Percentiles rank a stretch among this genome's conserved stretches.
Conservation (phyloP, 108 stramenopile genomes). For the Cyclotella cryptica region DNA sequence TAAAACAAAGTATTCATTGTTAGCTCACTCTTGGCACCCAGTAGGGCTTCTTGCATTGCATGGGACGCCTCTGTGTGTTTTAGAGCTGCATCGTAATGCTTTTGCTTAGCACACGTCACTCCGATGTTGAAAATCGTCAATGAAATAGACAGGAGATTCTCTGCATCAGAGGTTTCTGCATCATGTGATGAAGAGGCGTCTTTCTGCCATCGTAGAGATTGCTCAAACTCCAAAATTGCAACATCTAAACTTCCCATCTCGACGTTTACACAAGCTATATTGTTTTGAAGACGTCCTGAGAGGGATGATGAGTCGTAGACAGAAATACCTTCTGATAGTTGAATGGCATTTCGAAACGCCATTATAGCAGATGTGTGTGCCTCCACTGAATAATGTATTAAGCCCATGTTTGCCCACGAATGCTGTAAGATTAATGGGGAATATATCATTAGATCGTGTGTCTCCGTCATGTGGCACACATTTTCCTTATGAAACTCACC, state of each 20-base stretch:
- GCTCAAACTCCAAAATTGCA: slow-evolving; percentile 25
- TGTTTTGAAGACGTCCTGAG: slow-evolving; percentile 29
- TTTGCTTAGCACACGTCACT: slow-evolving; percentile 30
- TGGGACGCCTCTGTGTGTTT: slow-evolving; percentile 20
- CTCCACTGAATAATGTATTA: slow-evolving; percentile 42
- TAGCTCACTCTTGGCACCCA: slow-evolving; percentile 10
- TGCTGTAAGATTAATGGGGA: not conserved
- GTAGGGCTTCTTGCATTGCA: slow-evolving; percentile 31
- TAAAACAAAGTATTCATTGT: slow-evolving; percentile 34
- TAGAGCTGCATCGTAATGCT: slow-evolving; percentile 15
- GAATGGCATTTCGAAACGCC: slow-evolving; percentile 39
- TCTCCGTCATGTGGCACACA: not conserved
- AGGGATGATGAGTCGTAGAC: slow-evolving; percentile 10
- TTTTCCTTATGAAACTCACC: not conserved
- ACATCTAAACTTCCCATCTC: slow-evolving; percentile 23
- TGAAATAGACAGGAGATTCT: slow-evolving; percentile 38
- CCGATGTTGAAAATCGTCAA: slow-evolving; percentile 37
- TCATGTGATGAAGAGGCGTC: slow-evolving; percentile 13
- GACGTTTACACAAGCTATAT: slow-evolving; percentile 32
- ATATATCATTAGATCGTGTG: not conserved
- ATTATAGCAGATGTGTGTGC: slow-evolving; percentile 20
- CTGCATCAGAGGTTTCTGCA: not conserved
- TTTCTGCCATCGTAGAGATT: slow-evolving; percentile 33
- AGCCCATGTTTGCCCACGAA: slow-evolving; percentile 41
- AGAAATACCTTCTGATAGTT: slow-evolving; percentile 11